Conservation (phyloP, 2,329 filamentous ascomycete species). For the Pochonia chlamydosporia region DNA sequence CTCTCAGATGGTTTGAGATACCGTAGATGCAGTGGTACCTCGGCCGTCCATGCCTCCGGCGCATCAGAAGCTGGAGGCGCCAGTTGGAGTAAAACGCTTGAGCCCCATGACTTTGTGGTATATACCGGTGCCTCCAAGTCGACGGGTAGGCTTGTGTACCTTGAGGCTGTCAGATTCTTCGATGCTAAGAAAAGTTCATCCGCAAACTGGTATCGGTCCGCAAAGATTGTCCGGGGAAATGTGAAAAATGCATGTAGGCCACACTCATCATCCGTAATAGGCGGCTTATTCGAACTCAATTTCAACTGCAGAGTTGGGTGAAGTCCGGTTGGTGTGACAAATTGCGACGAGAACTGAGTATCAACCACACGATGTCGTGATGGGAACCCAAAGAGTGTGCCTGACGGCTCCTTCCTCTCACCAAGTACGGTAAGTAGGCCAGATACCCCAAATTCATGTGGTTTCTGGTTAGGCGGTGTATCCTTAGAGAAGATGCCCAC, state of each 20-base stretch:
- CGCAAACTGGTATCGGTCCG: constrained; percentile 79
- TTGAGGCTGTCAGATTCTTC: constrained; percentile 68
- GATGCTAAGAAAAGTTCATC: constrained; percentile 73
- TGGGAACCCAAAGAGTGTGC: constrained; percentile 78
- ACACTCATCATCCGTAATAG: constrained; percentile 54
- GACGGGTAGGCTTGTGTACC: constrained; percentile 66
- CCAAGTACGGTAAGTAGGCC: constrained; percentile 76
- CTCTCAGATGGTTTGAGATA: constrained; percentile 62
- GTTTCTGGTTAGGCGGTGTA: constrained; percentile 49
- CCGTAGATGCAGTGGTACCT: constrained; percentile 78
- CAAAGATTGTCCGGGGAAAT: constrained; percentile 74
- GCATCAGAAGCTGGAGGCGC: constrained; percentile 39
- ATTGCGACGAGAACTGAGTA: constrained; percentile 54
- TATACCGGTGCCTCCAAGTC: constrained; percentile 91
- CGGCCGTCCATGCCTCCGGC: constrained; percentile 52
- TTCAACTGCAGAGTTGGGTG: constrained; percentile 73
- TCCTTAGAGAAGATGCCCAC: constrained; percentile 72
- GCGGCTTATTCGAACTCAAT: constrained; percentile 48
- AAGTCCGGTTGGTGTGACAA: constrained; percentile 69
- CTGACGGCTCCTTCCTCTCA: constrained; percentile 63
- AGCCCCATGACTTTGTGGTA: constrained; percentile 71
- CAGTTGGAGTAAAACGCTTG: constrained; percentile 69
- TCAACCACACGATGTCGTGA: constrained; percentile 64
- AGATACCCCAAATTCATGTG: constrained; percentile 70
- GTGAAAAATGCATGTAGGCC: constrained; percentile 75